These are phyloP conservation scores for Geotrichum siamense DNA, from an alignment of 1,139 yeast species.

Conservation along the genomic window DNA sequence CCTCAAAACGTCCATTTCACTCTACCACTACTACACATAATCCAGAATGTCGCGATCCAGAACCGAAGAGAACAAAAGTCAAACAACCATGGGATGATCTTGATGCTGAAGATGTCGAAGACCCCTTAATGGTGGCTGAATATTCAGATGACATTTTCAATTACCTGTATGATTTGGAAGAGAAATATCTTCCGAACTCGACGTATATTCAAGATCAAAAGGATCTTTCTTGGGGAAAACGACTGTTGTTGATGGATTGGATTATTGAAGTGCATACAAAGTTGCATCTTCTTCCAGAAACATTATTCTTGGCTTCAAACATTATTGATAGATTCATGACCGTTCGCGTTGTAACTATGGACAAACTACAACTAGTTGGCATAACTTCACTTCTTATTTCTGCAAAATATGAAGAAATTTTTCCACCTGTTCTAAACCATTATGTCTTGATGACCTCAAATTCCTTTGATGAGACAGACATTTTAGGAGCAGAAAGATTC, in stretches of 20 bases:
- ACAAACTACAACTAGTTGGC: constrained; percentile 81
- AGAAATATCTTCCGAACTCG: constrained; percentile 69
- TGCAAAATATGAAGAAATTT: constrained; percentile 92
- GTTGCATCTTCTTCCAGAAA: constrained; percentile 84
- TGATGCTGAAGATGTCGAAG: constrained; percentile 84
- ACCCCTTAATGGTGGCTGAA: constrained; percentile 93
- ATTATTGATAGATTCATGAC: constrained; percentile 88
- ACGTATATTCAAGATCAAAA: constrained; percentile 68
- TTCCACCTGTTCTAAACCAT: constrained; percentile 83
- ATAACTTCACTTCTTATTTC: constrained; percentile 88
- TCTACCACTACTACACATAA: background rate
- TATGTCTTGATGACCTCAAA: constrained; percentile 86
- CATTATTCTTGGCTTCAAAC: constrained; percentile 80
- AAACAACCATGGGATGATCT: constrained; percentile 68
- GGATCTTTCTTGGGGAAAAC: constrained; percentile 73
- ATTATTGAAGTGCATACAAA: constrained; percentile 85
- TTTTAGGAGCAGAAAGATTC: constrained; percentile 78
- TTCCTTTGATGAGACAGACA: constrained; percentile 76
- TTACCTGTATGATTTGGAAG: constrained; percentile 68
- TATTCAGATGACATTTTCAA: constrained; percentile 82
- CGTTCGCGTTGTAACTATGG: constrained; percentile 69
- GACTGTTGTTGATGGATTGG: constrained; percentile 92
- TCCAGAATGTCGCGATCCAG: constrained; percentile 45
- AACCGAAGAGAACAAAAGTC: constrained; percentile 4
- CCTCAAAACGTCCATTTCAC: background rate